Evolutionary conservation across 2,329 filamentous ascomycete genomes (phyloP).

Genomic region (Lasiodiplodia citricola): DNA sequence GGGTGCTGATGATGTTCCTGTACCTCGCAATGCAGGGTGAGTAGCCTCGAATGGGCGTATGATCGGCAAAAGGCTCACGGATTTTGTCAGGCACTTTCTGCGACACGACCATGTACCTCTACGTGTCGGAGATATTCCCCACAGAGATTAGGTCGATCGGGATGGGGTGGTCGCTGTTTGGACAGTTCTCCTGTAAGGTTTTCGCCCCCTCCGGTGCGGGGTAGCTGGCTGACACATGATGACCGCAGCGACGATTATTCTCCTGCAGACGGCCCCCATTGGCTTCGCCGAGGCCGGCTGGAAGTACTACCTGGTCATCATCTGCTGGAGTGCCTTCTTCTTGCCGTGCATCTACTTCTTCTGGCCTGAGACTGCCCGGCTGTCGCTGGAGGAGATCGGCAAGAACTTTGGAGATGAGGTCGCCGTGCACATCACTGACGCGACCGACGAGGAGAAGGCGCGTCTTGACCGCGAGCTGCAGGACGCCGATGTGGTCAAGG

Average conservation of each 20-base stretch:
- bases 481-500: conserved; percentile 20
- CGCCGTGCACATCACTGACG: conserved; percentile 29
- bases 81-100: conserved; percentile 41
- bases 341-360: conserved; percentile 52
- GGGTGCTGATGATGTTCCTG: conserved; percentile 50
- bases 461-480: conserved; percentile 27
- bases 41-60: conserved; percentile 35
- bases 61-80: conserved; percentile 7
- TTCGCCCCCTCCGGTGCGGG: neutral
- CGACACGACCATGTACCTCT: conserved; percentile 50
- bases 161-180: conserved; percentile 59
- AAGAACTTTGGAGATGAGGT: conserved; percentile 56
- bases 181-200: conserved; percentile 33
- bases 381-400: conserved; percentile 54
- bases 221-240: conserved; percentile 7
- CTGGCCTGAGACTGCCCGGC: conserved; percentile 38
- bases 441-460: conserved; percentile 28
- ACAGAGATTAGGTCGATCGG: conserved; percentile 59
- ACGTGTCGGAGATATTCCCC: conserved; percentile 48
- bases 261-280: conserved; percentile 48
- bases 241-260: conserved; percentile 42
- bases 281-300: conserved; percentile 49
- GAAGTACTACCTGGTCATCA: conserved; percentile 56
- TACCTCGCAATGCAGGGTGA: conserved; percentile 55
- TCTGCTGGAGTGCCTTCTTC: conserved; percentile 42